These are phyloP conservation scores for Trichoderma lentiforme DNA, from an alignment of 2,329 filamentous ascomycete species.

Conservation along the genomic window DNA sequence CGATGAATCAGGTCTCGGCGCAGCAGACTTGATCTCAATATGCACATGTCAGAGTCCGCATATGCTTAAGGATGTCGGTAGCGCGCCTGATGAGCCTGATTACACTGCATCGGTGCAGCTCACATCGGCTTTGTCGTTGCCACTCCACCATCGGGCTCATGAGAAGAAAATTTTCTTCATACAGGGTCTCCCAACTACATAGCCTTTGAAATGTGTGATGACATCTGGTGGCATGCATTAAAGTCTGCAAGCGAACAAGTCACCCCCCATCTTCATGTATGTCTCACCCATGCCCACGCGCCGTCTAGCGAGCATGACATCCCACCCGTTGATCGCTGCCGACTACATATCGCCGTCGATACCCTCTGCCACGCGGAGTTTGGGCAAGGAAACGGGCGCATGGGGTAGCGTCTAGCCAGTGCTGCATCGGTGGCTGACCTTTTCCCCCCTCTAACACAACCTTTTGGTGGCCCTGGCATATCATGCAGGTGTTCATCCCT, in stretches of 20 bases:
- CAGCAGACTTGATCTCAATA: neutral
- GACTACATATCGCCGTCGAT: conserved; percentile 11
- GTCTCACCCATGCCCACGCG: conserved; percentile 6
- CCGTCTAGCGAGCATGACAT: conserved; percentile 3
- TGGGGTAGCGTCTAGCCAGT: neutral
- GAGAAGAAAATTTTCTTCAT: neutral
- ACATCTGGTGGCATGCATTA: conserved; percentile 13
- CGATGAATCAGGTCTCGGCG: neutral
- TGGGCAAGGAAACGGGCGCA: conserved; percentile 1
- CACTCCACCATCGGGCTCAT: neutral
- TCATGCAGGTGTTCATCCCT: conserved; percentile 14
- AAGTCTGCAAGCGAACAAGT: conserved; percentile 14
- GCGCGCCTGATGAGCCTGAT: neutral
- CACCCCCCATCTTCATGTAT: neutral
- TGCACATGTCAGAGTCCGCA: neutral
- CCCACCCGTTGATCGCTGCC: conserved; percentile 13
- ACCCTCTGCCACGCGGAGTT: conserved; percentile 13
- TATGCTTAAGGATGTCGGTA: neutral
- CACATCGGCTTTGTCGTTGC: neutral
- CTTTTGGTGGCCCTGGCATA: conserved; percentile 18
- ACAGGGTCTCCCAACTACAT: neutral
- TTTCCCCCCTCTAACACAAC: neutral
- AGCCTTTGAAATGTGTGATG: conserved; percentile 1
- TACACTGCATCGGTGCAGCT: neutral
- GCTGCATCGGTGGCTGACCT: neutral